phyloP scores from a whole-genome alignment of 2,329 filamentous ascomycete species.

The Aspergillus ochraceoroseus region DNA sequence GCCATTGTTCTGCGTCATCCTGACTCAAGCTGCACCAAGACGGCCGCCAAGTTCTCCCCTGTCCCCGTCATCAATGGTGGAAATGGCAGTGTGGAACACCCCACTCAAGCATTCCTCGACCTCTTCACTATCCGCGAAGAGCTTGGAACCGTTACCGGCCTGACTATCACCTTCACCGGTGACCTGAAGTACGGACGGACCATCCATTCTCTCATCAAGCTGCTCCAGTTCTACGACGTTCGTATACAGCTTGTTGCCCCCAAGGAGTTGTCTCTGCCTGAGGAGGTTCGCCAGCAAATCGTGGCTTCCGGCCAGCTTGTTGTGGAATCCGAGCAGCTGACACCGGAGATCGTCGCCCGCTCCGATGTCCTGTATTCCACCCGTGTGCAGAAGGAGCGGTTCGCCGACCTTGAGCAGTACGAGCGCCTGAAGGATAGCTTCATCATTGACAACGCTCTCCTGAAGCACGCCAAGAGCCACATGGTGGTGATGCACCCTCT shows the following conservation, averaged over 20 bases:
- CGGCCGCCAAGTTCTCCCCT: conserved; percentile 78
- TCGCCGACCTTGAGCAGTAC: conserved; percentile 73
- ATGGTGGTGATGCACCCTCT: conserved; percentile 96
- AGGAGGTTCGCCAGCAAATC: conserved; percentile 67
- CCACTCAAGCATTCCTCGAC: conserved; percentile 94
- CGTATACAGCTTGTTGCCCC: conserved; percentile 88
- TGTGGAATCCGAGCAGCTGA: conserved; percentile 70
- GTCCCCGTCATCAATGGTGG: conserved; percentile 96
- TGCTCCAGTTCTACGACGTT: conserved; percentile 93
- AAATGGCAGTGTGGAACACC: conserved; percentile 93
- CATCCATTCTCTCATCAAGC: conserved; percentile 89
- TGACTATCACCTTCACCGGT: conserved; percentile 93
- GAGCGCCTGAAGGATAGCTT: conserved; percentile 84
- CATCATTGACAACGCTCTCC: conserved; percentile 80
- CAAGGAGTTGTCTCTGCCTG: conserved; percentile 69
- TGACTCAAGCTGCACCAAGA: conserved; percentile 70
- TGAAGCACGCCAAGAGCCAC: conserved; percentile 84
- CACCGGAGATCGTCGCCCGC: conserved; percentile 75
- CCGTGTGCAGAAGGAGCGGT: conserved; percentile 92
- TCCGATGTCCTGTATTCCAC: conserved; percentile 97
- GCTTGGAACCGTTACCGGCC: conserved; percentile 85
- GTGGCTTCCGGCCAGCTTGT: conserved; percentile 70
- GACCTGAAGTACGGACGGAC: conserved; percentile 90
- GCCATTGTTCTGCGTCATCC: conserved; percentile 95
- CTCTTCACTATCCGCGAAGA: conserved; percentile 98